These are phyloP conservation scores for Lachancea meyersii DNA, from an alignment of 805 yeast species.

Conservation along the genomic window DNA sequence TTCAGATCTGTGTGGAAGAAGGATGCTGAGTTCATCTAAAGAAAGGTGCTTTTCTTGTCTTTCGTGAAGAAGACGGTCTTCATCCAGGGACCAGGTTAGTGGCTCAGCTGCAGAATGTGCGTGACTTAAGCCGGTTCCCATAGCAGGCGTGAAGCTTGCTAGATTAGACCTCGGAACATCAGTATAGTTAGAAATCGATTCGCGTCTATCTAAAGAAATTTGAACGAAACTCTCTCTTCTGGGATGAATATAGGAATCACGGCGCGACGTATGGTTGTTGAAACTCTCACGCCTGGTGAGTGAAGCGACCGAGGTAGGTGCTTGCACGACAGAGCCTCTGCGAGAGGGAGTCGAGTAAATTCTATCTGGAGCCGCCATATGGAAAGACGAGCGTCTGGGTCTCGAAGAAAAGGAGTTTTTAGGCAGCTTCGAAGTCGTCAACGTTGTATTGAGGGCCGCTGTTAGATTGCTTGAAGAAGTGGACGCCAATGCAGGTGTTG, in stretches of 20 bases:
- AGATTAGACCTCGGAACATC: conserved; percentile 4
- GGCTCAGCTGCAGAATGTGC: not conserved
- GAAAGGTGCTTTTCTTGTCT: conserved; percentile 54
- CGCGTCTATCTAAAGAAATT: conserved; percentile 2
- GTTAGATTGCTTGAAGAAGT: conserved; percentile 12
- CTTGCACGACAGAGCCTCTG: conserved; percentile 24
- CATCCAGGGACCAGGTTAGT: conserved; percentile 49
- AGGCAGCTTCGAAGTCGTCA: conserved; percentile 26
- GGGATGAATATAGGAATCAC: conserved; percentile 9
- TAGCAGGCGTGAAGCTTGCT: conserved; percentile 2
- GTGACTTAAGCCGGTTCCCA: conserved; percentile 1
- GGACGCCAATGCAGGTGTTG: not conserved
- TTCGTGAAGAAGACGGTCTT: conserved; percentile 59
- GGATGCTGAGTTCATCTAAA: conserved; percentile 64
- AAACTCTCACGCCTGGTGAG: conserved; percentile 12
- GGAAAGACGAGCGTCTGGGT: conserved; percentile 30
- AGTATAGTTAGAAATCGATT: conserved; percentile 6
- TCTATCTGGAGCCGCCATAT: conserved; percentile 17
- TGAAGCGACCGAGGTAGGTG: conserved; percentile 21
- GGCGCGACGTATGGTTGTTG: conserved; percentile 9
- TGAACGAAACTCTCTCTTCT: conserved; percentile 10
- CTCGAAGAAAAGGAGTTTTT: conserved; percentile 30
- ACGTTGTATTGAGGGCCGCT: conserved; percentile 20
- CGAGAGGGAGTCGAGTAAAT: conserved; percentile 21
- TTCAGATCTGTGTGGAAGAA: conserved; percentile 68